These are phyloP conservation scores for Cordyceps tenuipes DNA, from an alignment of 2,329 filamentous ascomycete species.

Conservation along the genomic window DNA sequence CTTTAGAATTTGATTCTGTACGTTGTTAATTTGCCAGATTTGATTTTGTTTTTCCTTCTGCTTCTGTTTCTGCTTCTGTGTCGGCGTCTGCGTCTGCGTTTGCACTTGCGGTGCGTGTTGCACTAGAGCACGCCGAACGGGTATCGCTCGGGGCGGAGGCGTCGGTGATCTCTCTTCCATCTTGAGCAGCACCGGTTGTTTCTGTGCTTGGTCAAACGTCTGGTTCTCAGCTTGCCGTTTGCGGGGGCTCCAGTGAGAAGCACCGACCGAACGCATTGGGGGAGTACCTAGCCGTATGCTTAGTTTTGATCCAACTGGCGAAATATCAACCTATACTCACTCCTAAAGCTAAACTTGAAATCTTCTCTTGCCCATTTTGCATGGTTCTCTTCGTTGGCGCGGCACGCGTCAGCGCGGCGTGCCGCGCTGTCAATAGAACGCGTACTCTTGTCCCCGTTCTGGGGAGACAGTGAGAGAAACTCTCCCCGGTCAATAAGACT, in stretches of 20 bases:
- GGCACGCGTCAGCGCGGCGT: neutral
- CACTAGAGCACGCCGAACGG: neutral
- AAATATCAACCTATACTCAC: neutral
- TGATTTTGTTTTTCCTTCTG: neutral
- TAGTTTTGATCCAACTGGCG: neutral
- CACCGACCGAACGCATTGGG: neutral
- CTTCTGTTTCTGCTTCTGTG: neutral
- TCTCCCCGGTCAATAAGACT: neutral
- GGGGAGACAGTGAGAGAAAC: neutral
- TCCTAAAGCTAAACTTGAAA: neutral
- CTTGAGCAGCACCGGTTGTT: neutral
- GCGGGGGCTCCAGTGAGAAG: constrained; percentile 3
- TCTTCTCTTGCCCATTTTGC: neutral
- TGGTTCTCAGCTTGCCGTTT: neutral
- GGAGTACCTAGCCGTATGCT: neutral
- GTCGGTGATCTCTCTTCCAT: neutral
- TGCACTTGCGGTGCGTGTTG: neutral
- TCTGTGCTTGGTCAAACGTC: neutral
- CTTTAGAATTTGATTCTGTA: neutral
- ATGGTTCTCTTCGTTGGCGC: neutral
- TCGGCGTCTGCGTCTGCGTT: neutral
- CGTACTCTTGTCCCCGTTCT: neutral
- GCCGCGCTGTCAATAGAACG: neutral
- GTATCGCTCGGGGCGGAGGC: neutral
- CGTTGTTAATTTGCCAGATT: constrained; percentile 6